Conservation (phyloP, 2,329 filamentous ascomycete species). For the Xylariales sp. region DNA sequence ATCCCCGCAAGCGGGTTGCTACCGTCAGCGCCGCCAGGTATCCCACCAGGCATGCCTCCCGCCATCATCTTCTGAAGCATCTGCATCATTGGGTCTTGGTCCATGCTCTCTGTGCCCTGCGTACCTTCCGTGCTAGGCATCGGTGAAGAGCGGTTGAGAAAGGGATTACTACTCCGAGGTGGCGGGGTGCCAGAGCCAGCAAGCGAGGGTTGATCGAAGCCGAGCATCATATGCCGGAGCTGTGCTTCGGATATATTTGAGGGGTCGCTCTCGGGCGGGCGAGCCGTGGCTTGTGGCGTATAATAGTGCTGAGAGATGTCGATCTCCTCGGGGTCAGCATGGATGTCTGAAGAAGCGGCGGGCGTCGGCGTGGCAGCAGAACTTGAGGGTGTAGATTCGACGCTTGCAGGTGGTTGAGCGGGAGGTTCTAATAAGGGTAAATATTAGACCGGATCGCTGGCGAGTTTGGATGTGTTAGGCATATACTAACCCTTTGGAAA, state of each 20-base stretch:
- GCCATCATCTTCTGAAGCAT: slow-evolving; percentile 77
- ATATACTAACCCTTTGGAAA: slow-evolving; percentile 57
- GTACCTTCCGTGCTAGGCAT: slow-evolving; percentile 49
- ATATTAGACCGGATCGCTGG: slow-evolving; percentile 11
- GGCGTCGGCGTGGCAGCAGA: slow-evolving; percentile 40
- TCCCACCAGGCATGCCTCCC: slow-evolving; percentile 50
- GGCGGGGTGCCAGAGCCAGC: slow-evolving; percentile 36
- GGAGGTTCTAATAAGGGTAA: slow-evolving; percentile 48
- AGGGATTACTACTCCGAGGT: slow-evolving; percentile 41
- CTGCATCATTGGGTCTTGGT: slow-evolving; percentile 75
- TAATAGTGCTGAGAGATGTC: slow-evolving; percentile 83
- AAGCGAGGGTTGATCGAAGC: slow-evolving; percentile 58
- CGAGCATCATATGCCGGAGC: slow-evolving; percentile 73
- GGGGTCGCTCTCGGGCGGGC: slow-evolving; percentile 53
- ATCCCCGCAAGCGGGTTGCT: slow-evolving; percentile 52
- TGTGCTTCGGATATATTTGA: slow-evolving; percentile 65
- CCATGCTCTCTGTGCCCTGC: slow-evolving; percentile 46
- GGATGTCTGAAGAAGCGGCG: slow-evolving; percentile 50
- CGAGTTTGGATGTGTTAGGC: background rate
- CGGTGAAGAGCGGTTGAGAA: slow-evolving; percentile 38
- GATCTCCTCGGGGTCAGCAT: slow-evolving; percentile 78
- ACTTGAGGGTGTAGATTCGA: slow-evolving; percentile 18
- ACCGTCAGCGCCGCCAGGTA: slow-evolving; percentile 51
- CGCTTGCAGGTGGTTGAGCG: slow-evolving; percentile 46
- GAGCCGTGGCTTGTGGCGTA: slow-evolving; percentile 61